Evolutionary conservation across 1,284 basidiomycete species (phyloP).

Genomic region (Moniliella sp.): DNA sequence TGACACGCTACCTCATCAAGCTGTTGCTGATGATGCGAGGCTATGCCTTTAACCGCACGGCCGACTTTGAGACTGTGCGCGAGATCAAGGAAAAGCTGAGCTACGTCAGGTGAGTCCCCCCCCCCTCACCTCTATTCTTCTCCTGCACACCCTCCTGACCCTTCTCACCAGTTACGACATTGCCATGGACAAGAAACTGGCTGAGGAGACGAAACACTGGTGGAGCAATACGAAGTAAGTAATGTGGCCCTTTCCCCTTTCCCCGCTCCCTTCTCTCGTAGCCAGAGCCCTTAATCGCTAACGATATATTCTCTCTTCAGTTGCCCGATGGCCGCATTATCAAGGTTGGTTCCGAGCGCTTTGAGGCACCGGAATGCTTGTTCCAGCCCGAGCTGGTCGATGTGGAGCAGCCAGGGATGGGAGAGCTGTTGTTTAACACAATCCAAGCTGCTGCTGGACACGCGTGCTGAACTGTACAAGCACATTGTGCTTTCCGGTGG

Average conservation of each 20-base stretch:
- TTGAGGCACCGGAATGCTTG: conserved; percentile 99
- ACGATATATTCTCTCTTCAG: too few relatives aligned
- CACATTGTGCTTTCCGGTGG: conserved; percentile 93
- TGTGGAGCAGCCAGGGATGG: conserved; percentile 84
- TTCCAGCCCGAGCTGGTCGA: conserved; percentile 98
- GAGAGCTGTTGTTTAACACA: conserved; percentile 89
- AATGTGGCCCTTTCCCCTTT: too few relatives aligned
- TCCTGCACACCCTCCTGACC: too few relatives aligned
- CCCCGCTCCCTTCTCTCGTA: too few relatives aligned
- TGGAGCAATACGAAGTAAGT: conserved; percentile 78
- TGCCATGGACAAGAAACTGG: conserved; percentile 71
- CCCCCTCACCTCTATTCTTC: too few relatives aligned
- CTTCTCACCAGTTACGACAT: conserved; percentile 86
- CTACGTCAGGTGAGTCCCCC: too few relatives aligned
- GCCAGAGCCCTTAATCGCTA: too few relatives aligned
- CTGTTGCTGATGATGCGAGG: conserved; percentile 89
- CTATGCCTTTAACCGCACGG: conserved; percentile 96
- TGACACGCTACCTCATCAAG: conserved; percentile 95
- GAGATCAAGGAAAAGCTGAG: conserved; percentile 98
- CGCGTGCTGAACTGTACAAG: conserved; percentile 79
- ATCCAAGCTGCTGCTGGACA: conserved; percentile 82
- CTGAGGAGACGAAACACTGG: conserved; percentile 85
- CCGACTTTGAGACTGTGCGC: conserved; percentile 92
- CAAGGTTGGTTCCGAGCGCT: conserved; percentile 92
- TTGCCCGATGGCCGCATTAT: conserved; percentile 86